Percentiles rank a stretch among this genome's conserved stretches.
These are phyloP conservation scores for Taphrina sp. DNA, from an alignment of 1,139 yeast genomes.

Conservation along the genomic window DNA sequence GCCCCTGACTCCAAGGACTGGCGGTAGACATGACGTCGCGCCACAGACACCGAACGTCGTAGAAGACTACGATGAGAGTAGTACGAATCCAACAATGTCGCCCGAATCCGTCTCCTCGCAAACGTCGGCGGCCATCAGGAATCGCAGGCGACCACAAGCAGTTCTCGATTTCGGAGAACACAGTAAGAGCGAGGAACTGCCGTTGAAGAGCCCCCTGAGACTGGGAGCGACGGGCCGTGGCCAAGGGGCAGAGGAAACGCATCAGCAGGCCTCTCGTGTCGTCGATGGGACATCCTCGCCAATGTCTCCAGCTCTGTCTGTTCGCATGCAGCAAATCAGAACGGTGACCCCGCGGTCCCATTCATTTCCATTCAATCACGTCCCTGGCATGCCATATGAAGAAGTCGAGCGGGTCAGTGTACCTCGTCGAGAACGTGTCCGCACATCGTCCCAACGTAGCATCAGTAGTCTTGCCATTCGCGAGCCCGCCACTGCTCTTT, in stretches of 20 bases:
- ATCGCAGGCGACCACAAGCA: not conserved
- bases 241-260: not conserved
- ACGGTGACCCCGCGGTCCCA: slow-evolving; percentile 6
- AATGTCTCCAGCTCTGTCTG: slow-evolving; percentile 29
- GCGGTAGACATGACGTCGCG: too few relatives aligned
- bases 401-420: slow-evolving; percentile 22
- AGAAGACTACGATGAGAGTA: slow-evolving; percentile 14
- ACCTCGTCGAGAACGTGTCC: slow-evolving; percentile 18
- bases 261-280: not conserved
- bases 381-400: not conserved
- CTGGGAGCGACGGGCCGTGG: not conserved
- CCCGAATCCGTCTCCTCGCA: slow-evolving; percentile 6
- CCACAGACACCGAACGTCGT: slow-evolving; percentile 5
- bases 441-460: slow-evolving; percentile 9
- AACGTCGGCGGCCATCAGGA: not conserved
- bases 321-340: slow-evolving; percentile 24
- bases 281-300: slow-evolving; percentile 31
- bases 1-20: slow-evolving; percentile 11
- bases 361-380: not conserved
- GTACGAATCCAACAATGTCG: slow-evolving; percentile 12
- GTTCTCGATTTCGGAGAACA: not conserved
- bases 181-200: not conserved
- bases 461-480: not conserved
- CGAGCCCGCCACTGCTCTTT: not conserved
- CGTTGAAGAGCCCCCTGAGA: slow-evolving; percentile 6